A percentile compares a stretch with the other conserved stretches of the same genome.
Evolutionary conservation across 441 rosid genomes (phyloP).

Genomic region (Jatropha multifida): DNA sequence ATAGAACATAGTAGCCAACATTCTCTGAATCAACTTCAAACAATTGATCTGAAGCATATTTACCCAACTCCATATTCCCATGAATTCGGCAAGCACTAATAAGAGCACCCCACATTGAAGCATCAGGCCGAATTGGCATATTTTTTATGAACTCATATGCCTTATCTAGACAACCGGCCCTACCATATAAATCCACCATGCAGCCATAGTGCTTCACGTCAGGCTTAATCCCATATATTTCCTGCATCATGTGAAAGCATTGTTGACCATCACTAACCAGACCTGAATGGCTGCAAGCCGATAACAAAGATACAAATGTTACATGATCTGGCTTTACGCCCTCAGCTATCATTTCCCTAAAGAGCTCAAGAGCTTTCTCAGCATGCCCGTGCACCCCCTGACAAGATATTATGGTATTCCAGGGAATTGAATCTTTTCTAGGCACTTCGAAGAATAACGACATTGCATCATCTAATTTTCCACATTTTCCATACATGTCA

Average conservation of each 20-base stretch:
- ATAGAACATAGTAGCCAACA: conserved; percentile 65
- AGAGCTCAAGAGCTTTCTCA: conserved; percentile 50
- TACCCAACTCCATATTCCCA: conserved; percentile 58
- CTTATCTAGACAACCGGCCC: conserved; percentile 65
- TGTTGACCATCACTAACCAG: conserved; percentile 58
- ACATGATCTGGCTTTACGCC: conserved; percentile 67
- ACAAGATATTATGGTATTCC: conserved; percentile 79
- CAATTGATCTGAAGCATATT: conserved; percentile 54
- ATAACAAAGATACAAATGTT: conserved; percentile 66
- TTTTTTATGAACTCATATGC: conserved; percentile 51
- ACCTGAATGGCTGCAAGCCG: conserved; percentile 89
- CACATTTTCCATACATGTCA: conserved; percentile 87
- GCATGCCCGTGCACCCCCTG: conserved; percentile 70
- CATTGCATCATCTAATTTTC: conserved; percentile 60
- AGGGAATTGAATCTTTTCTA: conserved; percentile 52
- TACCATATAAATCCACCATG: conserved; percentile 79
- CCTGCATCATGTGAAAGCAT: conserved; percentile 65
- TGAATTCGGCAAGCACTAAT: conserved; percentile 70
- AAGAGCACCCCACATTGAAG: conserved; percentile 80
- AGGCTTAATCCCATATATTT: conserved; percentile 46
- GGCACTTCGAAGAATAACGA: conserved; percentile 51
- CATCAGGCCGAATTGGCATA: conserved; percentile 74
- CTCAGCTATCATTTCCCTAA: conserved; percentile 58
- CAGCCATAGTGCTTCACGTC: conserved; percentile 73
- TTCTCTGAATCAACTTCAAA: conserved; percentile 63